Conservation (phyloP, 2,329 filamentous ascomycete genomes). For the Colletotrichum abscissum region DNA sequence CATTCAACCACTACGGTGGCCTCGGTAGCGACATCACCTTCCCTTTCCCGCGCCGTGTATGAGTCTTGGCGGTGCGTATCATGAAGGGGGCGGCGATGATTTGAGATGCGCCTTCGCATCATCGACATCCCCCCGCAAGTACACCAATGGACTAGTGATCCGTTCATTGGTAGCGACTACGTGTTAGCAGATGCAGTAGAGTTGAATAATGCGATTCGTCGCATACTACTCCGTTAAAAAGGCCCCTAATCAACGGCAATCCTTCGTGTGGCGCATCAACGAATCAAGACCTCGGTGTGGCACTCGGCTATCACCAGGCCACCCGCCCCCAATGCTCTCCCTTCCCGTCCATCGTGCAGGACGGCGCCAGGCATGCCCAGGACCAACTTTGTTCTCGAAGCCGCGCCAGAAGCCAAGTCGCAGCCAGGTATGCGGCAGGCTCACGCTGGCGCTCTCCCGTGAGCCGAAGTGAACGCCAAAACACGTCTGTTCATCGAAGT, state of each 20-base stretch:
- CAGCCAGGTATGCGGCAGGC: not conserved
- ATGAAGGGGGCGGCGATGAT: not conserved
- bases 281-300: constrained; percentile 14
- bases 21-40: not conserved
- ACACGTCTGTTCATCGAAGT: not conserved
- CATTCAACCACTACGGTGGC: not conserved
- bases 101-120: not conserved
- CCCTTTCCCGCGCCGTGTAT: not conserved
- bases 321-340: not conserved
- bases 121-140: not conserved
- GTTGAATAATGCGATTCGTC: not conserved
- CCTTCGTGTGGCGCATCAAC: not conserved
- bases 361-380: not conserved
- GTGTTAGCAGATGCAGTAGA: not conserved
- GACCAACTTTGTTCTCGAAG: constrained; percentile 30
- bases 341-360: constrained; percentile 13
- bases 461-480: not conserved
- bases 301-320: constrained; percentile 23
- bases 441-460: not conserved
- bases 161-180: not conserved
- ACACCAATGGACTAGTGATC: not conserved
- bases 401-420: constrained; percentile 30
- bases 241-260: constrained; percentile 9
- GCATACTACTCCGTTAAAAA: not conserved
- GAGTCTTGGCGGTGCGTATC: not conserved